Base-by-base conservation (phyloP, 768 basidiomycete genomes). In the Leccinum subtestaceum region DNA sequence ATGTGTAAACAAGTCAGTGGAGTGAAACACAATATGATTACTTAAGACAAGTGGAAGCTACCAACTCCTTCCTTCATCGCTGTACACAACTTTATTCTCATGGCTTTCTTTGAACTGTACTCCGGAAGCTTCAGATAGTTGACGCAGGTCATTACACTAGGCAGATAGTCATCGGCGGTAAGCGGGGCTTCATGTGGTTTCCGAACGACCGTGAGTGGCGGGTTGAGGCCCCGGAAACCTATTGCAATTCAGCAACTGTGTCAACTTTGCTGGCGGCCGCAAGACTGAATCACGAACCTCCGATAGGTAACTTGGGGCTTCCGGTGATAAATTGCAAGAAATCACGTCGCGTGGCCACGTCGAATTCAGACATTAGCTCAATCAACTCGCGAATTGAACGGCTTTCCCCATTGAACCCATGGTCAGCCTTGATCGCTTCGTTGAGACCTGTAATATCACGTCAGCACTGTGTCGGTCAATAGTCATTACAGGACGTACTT, bases 121-220 rank as follows among this genome's bases (percentile, higher is more conserved):
- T 98, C 95, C 0, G 96, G 96, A 63, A 98, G 78, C 74, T 99
- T 99, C 69, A 99, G 77, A 70, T 94, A 96, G 74, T 95, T 94
- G 60, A 94, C 95, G 73, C 97, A 99, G 4, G 97, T 98, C 97
- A 98, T 98, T 31, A 98, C 95, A 67, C 93, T 95, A 0, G 95
- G 95, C 29, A 98, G 80, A 70, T 97, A 95, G 69, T 97, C 93
- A 70, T 98, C 94, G 7, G 96, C 91, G 6, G 84, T 85, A 58
- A 97, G 80, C 11, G 95, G 91, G 7, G 90, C 80, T 74, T 98
- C 97, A 65, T 96, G 95, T 9, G 93, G 95, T 75, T 98, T 98
- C 61, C 96, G 87, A 19, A 99, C 96, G 21, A 99, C 95, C 2
- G 97, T 99, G 59, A 99, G 81, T 3, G 90, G 85, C 2, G 97